These are phyloP conservation scores for Podospora conica DNA, from an alignment of 495 filamentous ascomycete genomes.

Conservation along the genomic window DNA sequence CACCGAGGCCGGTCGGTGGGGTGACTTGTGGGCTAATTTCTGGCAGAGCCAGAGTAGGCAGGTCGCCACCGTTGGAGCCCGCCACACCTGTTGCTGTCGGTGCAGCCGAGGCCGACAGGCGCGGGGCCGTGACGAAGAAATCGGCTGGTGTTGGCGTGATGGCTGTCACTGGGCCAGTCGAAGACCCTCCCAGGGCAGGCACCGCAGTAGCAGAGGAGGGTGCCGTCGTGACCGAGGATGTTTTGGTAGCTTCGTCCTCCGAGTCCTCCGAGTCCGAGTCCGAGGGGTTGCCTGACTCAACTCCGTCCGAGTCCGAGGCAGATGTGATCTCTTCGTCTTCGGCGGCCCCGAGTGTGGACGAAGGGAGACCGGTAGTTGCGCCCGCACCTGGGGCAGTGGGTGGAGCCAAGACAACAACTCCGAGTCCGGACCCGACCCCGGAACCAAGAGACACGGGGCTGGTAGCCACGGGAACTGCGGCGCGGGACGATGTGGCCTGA, in stretches of 20 bases:
- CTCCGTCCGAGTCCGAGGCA: conserved; percentile 4
- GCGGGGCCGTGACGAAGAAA: conserved; percentile 1
- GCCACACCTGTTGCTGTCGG: background rate
- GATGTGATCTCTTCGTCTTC: background rate
- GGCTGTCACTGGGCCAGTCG: background rate
- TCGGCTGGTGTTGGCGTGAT: background rate
- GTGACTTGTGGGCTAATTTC: background rate
- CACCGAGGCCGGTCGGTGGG: background rate
- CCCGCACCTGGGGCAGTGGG: background rate
- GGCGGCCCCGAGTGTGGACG: background rate
- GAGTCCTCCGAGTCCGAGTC: conserved; percentile 8
- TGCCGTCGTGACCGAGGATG: background rate
- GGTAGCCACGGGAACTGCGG: background rate
- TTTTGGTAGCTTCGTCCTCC: background rate
- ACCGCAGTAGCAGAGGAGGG: background rate
- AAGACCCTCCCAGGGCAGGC: background rate
- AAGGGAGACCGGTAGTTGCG: background rate
- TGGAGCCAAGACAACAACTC: background rate
- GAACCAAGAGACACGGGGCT: background rate
- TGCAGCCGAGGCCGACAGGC: background rate
- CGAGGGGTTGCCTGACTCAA: conserved; percentile 1
- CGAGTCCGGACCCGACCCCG: background rate
- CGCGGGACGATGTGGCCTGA: background rate
- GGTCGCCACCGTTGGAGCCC: background rate
- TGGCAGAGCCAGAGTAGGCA: background rate